Evolutionary conservation across 768 basidiomycete species (phyloP).

Genomic region (Podaxis sp.): DNA sequence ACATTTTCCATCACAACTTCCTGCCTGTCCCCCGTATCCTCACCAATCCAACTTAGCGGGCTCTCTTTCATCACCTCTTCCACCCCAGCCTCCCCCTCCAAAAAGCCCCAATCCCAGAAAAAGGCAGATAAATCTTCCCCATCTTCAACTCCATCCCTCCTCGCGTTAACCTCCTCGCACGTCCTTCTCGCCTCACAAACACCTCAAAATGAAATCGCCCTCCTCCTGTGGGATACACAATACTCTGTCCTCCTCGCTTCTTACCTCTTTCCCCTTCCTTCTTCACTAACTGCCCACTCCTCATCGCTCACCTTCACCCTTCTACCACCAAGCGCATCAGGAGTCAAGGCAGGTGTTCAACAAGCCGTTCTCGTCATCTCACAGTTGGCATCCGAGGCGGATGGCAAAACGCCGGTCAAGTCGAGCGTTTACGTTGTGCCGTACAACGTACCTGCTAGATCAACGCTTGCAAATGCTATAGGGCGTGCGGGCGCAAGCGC

Average conservation of each 20-base stretch:
- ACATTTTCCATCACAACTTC: constrained; percentile 20
- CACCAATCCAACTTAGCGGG: constrained; percentile 31
- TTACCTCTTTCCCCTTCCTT: constrained; percentile 50
- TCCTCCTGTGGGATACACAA: constrained; percentile 70
- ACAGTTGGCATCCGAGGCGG: constrained; percentile 21
- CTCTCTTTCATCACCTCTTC: constrained; percentile 27
- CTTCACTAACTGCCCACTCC: constrained; percentile 31
- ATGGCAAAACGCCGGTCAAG: constrained; percentile 22
- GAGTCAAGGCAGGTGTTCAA: constrained; percentile 21
- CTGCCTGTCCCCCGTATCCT: constrained; percentile 27
- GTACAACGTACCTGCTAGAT: constrained; percentile 46
- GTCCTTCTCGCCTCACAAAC: constrained; percentile 51
- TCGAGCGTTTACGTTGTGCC: constrained; percentile 65
- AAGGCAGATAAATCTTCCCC: constrained; percentile 25
- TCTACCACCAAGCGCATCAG: constrained; percentile 18
- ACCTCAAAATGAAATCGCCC: constrained; percentile 42
- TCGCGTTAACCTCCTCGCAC: constrained; percentile 57
- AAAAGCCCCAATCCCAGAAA: constrained; percentile 22
- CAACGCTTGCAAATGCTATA: constrained; percentile 65
- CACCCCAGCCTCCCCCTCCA: constrained; percentile 20
- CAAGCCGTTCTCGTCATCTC: constrained; percentile 56
- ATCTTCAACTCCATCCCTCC: constrained; percentile 20
- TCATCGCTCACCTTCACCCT: constrained; percentile 24
- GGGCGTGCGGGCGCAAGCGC: constrained; percentile 43
- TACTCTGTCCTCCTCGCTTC: constrained; percentile 64